Evolutionary conservation across 1,139 yeast species (phyloP).

Genomic region (Starmera stellimalicola): DNA sequence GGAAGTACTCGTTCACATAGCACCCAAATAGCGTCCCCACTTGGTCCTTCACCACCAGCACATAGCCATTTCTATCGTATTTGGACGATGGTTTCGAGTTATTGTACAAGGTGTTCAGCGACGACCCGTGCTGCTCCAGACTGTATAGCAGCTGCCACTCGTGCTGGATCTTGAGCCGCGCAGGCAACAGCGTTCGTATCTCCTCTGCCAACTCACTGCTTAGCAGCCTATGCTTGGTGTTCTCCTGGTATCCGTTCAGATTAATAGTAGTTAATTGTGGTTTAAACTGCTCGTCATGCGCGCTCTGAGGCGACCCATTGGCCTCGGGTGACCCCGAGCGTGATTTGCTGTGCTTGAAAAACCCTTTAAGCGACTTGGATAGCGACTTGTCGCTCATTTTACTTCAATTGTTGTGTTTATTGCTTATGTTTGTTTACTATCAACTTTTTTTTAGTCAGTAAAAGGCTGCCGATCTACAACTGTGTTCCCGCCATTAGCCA

Average conservation of each 20-base stretch:
- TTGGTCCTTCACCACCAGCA: conserved; percentile 58
- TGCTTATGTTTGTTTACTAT: too few relatives aligned
- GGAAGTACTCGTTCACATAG: conserved; percentile 65
- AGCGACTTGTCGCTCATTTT: too few relatives aligned
- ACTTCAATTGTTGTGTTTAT: too few relatives aligned
- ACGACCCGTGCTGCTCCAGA: conserved; percentile 86
- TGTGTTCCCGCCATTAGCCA: background rate
- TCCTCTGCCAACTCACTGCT: conserved; percentile 59
- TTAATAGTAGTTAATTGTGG: conserved; percentile 38
- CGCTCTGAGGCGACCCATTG: too few relatives aligned
- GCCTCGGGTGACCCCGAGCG: too few relatives aligned
- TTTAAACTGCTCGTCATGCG: too few relatives aligned
- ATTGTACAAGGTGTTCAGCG: conserved; percentile 64
- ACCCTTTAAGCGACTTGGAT: background rate
- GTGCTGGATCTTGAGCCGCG: conserved; percentile 65
- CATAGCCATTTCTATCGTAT: conserved; percentile 46
- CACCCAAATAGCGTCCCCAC: conserved; percentile 70
- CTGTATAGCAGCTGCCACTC: conserved; percentile 76
- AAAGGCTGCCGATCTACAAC: background rate
- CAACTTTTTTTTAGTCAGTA: too few relatives aligned
- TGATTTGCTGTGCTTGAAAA: conserved; percentile 1
- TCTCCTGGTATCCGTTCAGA: conserved; percentile 45
- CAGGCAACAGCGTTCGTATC: conserved; percentile 63
- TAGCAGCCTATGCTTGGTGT: conserved; percentile 51
- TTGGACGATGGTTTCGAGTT: conserved; percentile 25